phyloP scores from a whole-genome alignment of 306 rosid genomes.

The Castanopsis chinensis region DNA sequence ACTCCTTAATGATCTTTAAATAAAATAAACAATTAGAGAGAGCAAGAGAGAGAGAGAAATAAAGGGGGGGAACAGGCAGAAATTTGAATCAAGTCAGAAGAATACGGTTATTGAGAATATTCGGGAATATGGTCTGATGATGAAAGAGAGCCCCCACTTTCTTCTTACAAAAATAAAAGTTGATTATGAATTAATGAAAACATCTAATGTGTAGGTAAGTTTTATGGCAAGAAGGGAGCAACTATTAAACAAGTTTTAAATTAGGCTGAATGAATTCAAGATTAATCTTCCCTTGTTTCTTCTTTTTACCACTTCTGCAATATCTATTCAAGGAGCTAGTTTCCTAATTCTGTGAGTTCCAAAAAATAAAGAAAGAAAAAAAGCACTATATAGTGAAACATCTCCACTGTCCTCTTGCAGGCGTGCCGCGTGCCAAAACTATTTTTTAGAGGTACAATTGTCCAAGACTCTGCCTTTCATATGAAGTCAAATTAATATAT shows the following conservation, averaged over 20 bases:
- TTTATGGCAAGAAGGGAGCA: not conserved
- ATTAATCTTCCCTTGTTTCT: not conserved
- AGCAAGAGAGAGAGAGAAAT: slow-evolving; percentile 13
- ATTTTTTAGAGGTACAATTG: not conserved
- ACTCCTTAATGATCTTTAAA: slow-evolving; percentile 83
- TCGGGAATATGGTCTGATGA: not conserved
- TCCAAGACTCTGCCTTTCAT: not conserved
- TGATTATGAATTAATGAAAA: slow-evolving; percentile 2
- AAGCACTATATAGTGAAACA: not conserved
- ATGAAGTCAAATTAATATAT: not conserved
- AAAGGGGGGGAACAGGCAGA: no score
- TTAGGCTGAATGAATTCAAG: not conserved
- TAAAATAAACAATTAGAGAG: not conserved
- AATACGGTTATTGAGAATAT: not conserved
- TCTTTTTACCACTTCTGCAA: not conserved
- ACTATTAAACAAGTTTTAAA: not conserved
- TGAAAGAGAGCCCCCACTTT: not conserved
- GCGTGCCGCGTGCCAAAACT: not conserved
- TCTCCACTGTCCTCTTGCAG: not conserved
- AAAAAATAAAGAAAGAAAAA: not conserved
- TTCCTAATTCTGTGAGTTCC: not conserved
- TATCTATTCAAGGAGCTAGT: slow-evolving; percentile 2
- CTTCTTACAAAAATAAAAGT: slow-evolving; percentile 4
- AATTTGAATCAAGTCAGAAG: slow-evolving; percentile 1
- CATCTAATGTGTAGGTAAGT: not conserved